Evolutionary conservation across 176 grass and related monocot species (phyloP), one percentile per base, ranked within the genome.

Genomic region (Triticum dicoccoides): DNA sequence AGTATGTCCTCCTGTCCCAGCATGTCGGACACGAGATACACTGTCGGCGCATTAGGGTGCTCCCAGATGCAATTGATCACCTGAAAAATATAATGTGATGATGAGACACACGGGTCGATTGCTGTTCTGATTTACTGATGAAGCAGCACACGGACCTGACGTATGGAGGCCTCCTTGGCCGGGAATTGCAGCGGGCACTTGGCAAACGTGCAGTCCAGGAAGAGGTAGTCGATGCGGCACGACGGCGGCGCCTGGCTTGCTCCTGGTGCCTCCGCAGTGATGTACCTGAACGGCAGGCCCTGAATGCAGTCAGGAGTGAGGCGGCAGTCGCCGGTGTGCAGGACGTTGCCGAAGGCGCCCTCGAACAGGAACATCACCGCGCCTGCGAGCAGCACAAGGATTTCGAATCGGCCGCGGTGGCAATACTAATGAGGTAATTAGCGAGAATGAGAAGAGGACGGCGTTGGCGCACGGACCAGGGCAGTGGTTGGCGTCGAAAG

Each of bases 1-100:
- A 97, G 86, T 79, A 94, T 89, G 25, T 93, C 90, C 77, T 95
- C 95, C 67, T 92, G 90, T 21, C 92, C 92, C n/a, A 97, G 92
- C 90, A 94, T 86, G 81, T 92, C 95, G 13, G 82, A 94, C 42
- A 85, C 85, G 14, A 97, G 90, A 75, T 95, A 97, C 2, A 95
- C 86, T 2, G 12, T 85, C 1, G 79, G 79, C 17, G 90, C 82
- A 51, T 86, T 68, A 0, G 92, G 90, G 37, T 97, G 89, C 82
- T 86, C 82, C 90, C 87, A 91, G 42, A 97, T 92, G 87, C 92
- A 97, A 65, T 61, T 85, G 81, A 89, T 97, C 75, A 91, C 92
- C 95, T 97, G 61, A 25, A 70, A 68, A 11, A 79, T 2, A 0
- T 3, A 11, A 4, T 7, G 1, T 47, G 44, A 44, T 2, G 6